phyloP scores from a whole-genome alignment of 306 rosid genomes.

The Clitoria ternatea region DNA sequence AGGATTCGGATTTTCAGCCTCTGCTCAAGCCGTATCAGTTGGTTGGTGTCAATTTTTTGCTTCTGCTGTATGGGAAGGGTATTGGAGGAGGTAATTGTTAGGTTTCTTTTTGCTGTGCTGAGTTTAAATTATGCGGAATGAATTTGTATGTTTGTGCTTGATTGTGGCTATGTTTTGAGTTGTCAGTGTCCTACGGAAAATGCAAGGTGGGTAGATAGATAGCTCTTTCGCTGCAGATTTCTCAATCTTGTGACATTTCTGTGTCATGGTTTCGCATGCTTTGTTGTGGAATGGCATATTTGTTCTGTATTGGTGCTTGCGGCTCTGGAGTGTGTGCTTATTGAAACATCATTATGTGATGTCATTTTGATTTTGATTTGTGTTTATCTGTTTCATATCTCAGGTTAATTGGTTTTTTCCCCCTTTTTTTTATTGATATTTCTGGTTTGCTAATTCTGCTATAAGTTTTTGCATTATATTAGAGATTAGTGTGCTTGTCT shows the following conservation, averaged over 20 bases:
- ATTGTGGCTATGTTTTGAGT: neutral
- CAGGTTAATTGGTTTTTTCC: neutral
- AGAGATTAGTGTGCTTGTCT: slow-evolving; percentile 5
- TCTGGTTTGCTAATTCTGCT: slow-evolving; percentile 6
- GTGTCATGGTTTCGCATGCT: neutral
- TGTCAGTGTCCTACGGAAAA: neutral
- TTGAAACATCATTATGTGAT: neutral
- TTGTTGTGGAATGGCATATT: neutral
- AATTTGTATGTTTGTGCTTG: neutral
- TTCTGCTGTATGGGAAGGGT: slow-evolving; percentile 76
- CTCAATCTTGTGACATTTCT: neutral
- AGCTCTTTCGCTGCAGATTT: neutral
- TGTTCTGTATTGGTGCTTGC: neutral
- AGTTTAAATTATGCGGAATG: neutral
- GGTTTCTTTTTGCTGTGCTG: neutral
- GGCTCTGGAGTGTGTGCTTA: neutral
- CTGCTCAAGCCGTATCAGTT: slow-evolving; percentile 87
- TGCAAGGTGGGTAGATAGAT: neutral
- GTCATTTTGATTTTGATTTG: neutral
- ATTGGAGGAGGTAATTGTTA: slow-evolving; percentile 79
- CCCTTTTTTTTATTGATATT: neutral
- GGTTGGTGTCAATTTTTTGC: slow-evolving; percentile 95
- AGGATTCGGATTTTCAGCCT: slow-evolving; percentile 84
- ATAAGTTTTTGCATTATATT: neutral
- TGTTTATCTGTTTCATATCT: neutral